phyloP scores from a whole-genome alignment of 352 stramenopile genomes.

The Phytophthora rubi region DNA sequence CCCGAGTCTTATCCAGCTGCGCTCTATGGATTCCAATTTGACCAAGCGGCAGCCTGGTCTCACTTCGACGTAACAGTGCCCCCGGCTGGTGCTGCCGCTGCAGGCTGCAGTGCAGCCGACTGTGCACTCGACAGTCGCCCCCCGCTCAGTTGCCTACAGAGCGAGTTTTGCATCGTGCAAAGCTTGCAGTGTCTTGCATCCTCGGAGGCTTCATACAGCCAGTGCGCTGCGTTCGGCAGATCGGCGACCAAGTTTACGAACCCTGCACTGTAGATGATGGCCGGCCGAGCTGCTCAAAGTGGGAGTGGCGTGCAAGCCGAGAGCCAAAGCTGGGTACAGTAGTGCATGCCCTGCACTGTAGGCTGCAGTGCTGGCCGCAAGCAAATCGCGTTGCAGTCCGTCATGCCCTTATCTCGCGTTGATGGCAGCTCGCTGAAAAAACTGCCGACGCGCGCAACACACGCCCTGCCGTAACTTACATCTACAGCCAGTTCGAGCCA shows the following conservation, averaged over 20 bases:
- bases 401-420: neutral
- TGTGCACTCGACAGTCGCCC: no score
- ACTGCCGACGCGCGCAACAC: neutral
- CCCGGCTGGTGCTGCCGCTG: neutral
- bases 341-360: no score
- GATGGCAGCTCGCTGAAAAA: neutral
- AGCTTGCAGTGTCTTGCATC: neutral
- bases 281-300: neutral
- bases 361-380: neutral
- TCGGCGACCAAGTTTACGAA: neutral
- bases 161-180: neutral
- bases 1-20: conserved; percentile 7
- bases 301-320: neutral
- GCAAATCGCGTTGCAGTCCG: neutral
- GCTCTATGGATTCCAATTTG: neutral
- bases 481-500: neutral
- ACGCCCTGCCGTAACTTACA: no score
- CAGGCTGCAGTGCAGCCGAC: neutral
- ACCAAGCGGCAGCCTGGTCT: neutral
- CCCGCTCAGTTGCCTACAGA: neutral
- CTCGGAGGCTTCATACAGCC: neutral
- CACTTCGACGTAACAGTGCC: neutral
- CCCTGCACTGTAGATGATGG: neutral
- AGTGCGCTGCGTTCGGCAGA: neutral
- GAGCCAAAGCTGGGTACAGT: neutral